Percentiles rank a stretch among this genome's conserved stretches.
These are phyloP conservation scores for Psilocybe tampanensis DNA, from an alignment of 768 basidiomycete genomes.

Conservation along the genomic window DNA sequence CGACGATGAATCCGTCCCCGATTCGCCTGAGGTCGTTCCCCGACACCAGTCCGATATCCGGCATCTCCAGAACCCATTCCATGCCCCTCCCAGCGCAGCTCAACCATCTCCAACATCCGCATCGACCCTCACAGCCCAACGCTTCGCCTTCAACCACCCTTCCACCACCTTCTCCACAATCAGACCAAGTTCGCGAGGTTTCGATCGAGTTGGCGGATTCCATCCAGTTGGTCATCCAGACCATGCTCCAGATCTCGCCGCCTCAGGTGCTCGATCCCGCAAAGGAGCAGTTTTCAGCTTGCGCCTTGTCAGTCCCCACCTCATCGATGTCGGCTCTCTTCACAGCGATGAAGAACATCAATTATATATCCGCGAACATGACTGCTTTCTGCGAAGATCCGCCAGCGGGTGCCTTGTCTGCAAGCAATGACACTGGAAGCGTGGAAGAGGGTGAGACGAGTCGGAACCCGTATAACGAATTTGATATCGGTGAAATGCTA, in stretches of 20 bases:
- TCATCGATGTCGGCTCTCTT: constrained; percentile 88
- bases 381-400: constrained; percentile 42
- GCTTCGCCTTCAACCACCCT: constrained; percentile 19
- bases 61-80: constrained; percentile 75
- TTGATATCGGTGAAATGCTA: constrained; percentile 89
- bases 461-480: constrained; percentile 53
- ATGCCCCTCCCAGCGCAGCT: constrained; percentile 82
- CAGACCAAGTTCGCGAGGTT: constrained; percentile 60
- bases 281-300: constrained; percentile 92
- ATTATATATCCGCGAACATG: constrained; percentile 91
- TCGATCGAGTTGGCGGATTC: constrained; percentile 90
- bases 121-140: constrained; percentile 31
- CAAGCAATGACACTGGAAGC: no score
- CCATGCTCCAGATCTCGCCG: constrained; percentile 87
- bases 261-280: constrained; percentile 90
- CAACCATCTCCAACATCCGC: constrained; percentile 73
- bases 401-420: neutral
- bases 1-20: constrained; percentile 15
- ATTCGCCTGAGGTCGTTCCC: constrained; percentile 10
- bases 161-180: constrained; percentile 21
- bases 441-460: no score
- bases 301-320: constrained; percentile 84
- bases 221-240: constrained; percentile 89
- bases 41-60: constrained; percentile 35
- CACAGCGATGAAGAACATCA: constrained; percentile 91